phyloP scores from a whole-genome alignment of 1,139 yeast species.

The Blastobotrys aristatus region DNA sequence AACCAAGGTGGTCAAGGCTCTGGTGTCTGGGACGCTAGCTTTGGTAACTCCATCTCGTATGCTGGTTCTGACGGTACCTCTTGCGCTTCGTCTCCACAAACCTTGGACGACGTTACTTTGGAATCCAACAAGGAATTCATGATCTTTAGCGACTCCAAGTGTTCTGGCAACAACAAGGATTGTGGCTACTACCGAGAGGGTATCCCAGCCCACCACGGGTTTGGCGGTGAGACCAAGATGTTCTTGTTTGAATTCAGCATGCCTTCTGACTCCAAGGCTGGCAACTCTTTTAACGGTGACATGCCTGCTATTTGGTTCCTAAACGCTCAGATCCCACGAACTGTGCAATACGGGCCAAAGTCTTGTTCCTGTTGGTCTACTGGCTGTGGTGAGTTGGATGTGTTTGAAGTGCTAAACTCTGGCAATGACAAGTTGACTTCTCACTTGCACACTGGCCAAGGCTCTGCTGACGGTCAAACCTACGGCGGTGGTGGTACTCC shows the following conservation, averaged over 20 bases:
- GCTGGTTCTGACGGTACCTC: slow-evolving; percentile 68
- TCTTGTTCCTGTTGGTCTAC: slow-evolving; percentile 91
- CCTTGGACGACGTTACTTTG: slow-evolving; percentile 58
- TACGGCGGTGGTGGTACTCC: slow-evolving; percentile 75
- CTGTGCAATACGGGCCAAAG: slow-evolving; percentile 76
- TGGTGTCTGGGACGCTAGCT: slow-evolving; percentile 77
- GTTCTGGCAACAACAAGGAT: slow-evolving; percentile 45
- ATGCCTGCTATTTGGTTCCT: slow-evolving; percentile 98
- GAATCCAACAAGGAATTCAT: slow-evolving; percentile 70
- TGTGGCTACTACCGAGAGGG: slow-evolving; percentile 87
- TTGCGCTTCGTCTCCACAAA: slow-evolving; percentile 57
- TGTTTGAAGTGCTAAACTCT: slow-evolving; percentile 72
- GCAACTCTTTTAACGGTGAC: slow-evolving; percentile 51
- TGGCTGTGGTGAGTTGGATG: slow-evolving; percentile 95
- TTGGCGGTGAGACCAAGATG: slow-evolving; percentile 61
- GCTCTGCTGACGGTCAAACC: slow-evolving; percentile 42
- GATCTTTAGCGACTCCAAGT: slow-evolving; percentile 65
- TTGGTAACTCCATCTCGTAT: slow-evolving; percentile 84
- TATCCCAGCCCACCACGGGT: slow-evolving; percentile 92
- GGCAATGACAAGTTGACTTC: slow-evolving; percentile 73
- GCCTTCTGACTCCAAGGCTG: slow-evolving; percentile 60
- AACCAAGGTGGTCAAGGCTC: slow-evolving; percentile 69
- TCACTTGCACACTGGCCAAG: slow-evolving; percentile 87
- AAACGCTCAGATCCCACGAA: slow-evolving; percentile 92
- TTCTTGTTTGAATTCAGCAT: slow-evolving; percentile 85